phyloP scores from a whole-genome alignment of 371 early-diverging fungal species.

The Apophysomyces elegans region DNA sequence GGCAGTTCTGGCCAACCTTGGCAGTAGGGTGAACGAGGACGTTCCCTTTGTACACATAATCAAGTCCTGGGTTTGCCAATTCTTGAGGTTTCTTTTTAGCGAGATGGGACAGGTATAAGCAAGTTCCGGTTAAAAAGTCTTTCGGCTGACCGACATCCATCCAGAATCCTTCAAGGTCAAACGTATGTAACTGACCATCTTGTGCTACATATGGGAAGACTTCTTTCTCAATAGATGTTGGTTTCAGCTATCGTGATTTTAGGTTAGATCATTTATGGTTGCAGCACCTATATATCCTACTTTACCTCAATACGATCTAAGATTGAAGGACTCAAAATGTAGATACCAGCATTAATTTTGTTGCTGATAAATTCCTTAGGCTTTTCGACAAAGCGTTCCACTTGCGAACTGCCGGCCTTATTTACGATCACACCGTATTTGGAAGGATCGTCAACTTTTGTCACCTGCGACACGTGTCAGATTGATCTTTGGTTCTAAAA shows the following conservation, averaged over 20 bases:
- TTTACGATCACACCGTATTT: constrained; percentile 98
- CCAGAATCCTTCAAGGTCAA: constrained; percentile 99
- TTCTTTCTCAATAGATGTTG: constrained; percentile 98
- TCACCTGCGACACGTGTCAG: constrained; percentile 62
- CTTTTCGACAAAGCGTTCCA: constrained; percentile 99
- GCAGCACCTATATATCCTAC: too few species aligned
- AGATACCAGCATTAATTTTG: constrained; percentile 99
- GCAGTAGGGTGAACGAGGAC: constrained; percentile 93
- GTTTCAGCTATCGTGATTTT: constrained; percentile 66
- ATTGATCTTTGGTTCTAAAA: not conserved
- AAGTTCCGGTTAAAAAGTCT: constrained; percentile 97
- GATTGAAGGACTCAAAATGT: constrained; percentile 93
- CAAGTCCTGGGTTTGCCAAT: constrained; percentile 69
- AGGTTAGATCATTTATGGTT: not conserved
- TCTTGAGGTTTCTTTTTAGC: constrained; percentile 75
- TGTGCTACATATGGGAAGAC: constrained; percentile 96
- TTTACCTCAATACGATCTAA: constrained; percentile 88
- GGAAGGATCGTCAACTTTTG: constrained; percentile 98
- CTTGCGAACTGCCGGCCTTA: constrained; percentile 69
- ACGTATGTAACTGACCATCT: constrained; percentile 86
- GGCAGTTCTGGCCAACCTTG: constrained; percentile 92
- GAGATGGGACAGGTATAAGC: constrained; percentile 89
- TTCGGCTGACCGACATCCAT: constrained; percentile 99
- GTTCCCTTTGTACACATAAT: constrained; percentile 82
- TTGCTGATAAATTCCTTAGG: constrained; percentile 94